Conservation (phyloP, 169 alveolate genomes). For the Plasmodium cynomolgi region DNA sequence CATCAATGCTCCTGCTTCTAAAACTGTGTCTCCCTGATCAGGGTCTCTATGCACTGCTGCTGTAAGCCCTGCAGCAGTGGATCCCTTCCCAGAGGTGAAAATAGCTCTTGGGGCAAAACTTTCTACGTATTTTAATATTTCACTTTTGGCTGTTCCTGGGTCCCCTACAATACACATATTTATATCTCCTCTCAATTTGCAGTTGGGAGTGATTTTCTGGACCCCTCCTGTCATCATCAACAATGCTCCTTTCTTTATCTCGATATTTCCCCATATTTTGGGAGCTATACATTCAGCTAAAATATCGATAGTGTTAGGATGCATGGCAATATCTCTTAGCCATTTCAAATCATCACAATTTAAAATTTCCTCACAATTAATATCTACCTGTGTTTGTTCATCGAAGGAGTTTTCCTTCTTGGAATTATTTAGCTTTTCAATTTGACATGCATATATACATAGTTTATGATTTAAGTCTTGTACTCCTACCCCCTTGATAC, state of each 20-base stretch:
- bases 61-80: constrained; percentile 98
- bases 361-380: constrained; percentile 81
- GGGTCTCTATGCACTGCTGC: constrained; percentile 97
- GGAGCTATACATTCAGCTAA: constrained; percentile 95
- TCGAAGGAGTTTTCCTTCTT: constrained; percentile 75
- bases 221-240: constrained; percentile 98
- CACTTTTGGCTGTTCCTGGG: constrained; percentile 98
- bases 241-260: constrained; percentile 96
- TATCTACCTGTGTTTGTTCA: constrained; percentile 78
- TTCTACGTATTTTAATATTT: constrained; percentile 94
- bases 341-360: constrained; percentile 82
- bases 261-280: constrained; percentile 95
- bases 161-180: constrained; percentile 98
- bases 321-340: constrained; percentile 83
- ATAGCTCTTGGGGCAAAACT: constrained; percentile 94
- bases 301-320: constrained; percentile 85
- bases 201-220: constrained; percentile 94
- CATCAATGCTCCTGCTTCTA: constrained; percentile 99
- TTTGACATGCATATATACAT: constrained; percentile 90
- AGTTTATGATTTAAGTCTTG: constrained; percentile 94
- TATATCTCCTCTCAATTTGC: constrained; percentile 96
- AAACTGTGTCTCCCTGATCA: constrained; percentile 97
- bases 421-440: constrained; percentile 78
- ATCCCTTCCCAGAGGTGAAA: constrained; percentile 96
- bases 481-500: constrained; percentile 95